Percentiles rank a stretch among this genome's conserved stretches.
Evolutionary conservation across 306 rosid genomes (phyloP).

Genomic region (Corylus avellana): DNA sequence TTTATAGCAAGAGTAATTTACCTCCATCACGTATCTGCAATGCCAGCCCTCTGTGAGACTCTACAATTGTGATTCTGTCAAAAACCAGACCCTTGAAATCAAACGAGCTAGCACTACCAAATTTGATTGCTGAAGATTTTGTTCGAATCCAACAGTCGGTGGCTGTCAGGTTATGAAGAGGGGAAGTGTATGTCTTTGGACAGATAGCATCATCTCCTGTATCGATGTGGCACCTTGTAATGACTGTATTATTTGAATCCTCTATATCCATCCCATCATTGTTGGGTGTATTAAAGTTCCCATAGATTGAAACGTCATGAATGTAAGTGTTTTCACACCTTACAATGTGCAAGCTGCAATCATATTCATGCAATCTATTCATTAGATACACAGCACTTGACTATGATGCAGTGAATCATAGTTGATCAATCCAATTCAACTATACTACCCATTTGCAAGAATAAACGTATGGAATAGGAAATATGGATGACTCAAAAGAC

Average conservation of each 20-base stretch:
- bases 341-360: slow-evolving; percentile 82
- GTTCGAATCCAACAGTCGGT: slow-evolving; percentile 80
- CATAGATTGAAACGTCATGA: slow-evolving; percentile 68
- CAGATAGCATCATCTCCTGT: slow-evolving; percentile 97
- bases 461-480: neutral
- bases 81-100: slow-evolving; percentile 65
- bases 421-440: neutral
- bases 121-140: slow-evolving; percentile 87
- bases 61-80: slow-evolving; percentile 82
- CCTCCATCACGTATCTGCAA: slow-evolving; percentile 98
- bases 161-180: slow-evolving; percentile 68
- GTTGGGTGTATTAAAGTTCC: slow-evolving; percentile 86
- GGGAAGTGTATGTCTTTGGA: slow-evolving; percentile 74
- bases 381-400: neutral
- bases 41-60: slow-evolving; percentile 87
- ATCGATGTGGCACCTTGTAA: slow-evolving; percentile 76
- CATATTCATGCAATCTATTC: slow-evolving; percentile 5
- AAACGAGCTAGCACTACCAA: slow-evolving; percentile 89
- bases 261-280: slow-evolving; percentile 93
- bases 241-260: slow-evolving; percentile 81
- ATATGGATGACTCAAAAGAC: neutral
- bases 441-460: neutral
- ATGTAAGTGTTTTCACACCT: slow-evolving; percentile 53
- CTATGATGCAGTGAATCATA: neutral
- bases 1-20: slow-evolving; percentile 16